Conservation (phyloP, 176 grass and related monocot genomes). For the Hyparrhenia diplandra region DNA sequence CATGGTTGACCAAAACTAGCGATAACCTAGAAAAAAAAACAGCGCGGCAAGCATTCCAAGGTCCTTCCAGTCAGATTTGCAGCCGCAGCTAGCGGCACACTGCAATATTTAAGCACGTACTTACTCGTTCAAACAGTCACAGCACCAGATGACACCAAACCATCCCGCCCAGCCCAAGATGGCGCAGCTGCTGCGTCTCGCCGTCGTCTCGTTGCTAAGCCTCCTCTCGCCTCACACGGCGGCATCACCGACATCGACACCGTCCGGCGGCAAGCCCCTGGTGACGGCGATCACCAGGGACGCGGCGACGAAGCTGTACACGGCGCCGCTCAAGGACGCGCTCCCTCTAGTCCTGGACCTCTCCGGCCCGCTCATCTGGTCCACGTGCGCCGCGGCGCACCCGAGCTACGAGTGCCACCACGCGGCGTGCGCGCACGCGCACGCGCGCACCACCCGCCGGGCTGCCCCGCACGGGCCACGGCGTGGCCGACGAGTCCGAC, state of each 20-base stretch:
- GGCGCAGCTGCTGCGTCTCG: background rate
- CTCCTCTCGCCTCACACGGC: background rate
- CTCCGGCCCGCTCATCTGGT: slow-evolving; percentile 52
- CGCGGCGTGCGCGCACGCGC: slow-evolving; percentile 32
- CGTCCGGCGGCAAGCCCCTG: slow-evolving; percentile 4
- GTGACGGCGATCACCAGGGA: slow-evolving; percentile 43
- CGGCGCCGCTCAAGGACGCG: slow-evolving; percentile 13
- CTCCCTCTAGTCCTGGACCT: slow-evolving; percentile 49
- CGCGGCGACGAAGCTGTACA: slow-evolving; percentile 39
- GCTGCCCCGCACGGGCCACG: slow-evolving; percentile 32
- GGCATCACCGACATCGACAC: background rate
- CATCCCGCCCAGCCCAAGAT: background rate
- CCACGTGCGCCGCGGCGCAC: slow-evolving; percentile 16
- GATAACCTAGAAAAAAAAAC: background rate
- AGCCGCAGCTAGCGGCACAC: background rate
- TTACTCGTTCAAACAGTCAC: background rate
- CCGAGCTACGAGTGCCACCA: slow-evolving; percentile 31
- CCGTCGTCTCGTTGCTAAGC: background rate
- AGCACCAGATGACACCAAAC: background rate
- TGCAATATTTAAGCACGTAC: background rate
- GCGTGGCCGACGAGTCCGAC: background rate
- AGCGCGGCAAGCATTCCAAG: background rate
- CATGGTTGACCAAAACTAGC: background rate
- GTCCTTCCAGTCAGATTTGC: background rate
- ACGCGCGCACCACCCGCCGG: slow-evolving; percentile 34